Evolutionary conservation across 768 basidiomycete genomes (phyloP), one percentile per base, ranked within the genome.

Genomic region (Amanita exitialis): DNA sequence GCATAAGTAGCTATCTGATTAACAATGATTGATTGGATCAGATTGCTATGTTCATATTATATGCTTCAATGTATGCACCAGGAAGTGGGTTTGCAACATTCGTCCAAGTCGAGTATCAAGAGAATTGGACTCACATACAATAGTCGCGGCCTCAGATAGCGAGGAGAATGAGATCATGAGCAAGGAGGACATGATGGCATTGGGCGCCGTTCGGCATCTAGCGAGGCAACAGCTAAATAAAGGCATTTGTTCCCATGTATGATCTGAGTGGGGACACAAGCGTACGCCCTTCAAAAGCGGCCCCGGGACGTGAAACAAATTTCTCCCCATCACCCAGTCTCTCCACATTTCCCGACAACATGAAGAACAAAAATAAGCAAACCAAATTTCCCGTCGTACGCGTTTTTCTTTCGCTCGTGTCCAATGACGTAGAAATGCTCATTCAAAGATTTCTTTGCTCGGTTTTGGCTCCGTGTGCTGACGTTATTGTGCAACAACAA

Each of bases 311-410:
- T 28, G n/a, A 44, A 44, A 30, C 43, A 30, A 30, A 25, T 27
- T n/a, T 18, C 15, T 27, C 43, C 23, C 36, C 49, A 8, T 12
- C 25, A 4, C 37, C n/a, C 8, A 27, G 21, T 16, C 25, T 37
- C 27, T 41, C 38, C 23, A 38, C 18, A 48, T 13, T 18, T 10
- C 18, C 30, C 30, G 25, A 42, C 12, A 23, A 16, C 5, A 90
- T 90, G 88, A 90, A 90, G 71, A 89, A 88, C 61, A 90, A 89
- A 68, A 90, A 90, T 66, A 92, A 90, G 65, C 80, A 86, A 52
- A 91, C 90, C 8, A 89, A 90, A 58, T 94, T 94, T 60, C 90
- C 91, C 6, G 89, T 92, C 53, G 90, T 91, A 66, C 66, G 88
- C 67, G 47, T 53, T 42, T 7, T 36, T 27, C 43, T 32, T 18